Base-by-base conservation (phyloP, 1,284 basidiomycete genomes). In the Laetiporus sulphureus region DNA sequence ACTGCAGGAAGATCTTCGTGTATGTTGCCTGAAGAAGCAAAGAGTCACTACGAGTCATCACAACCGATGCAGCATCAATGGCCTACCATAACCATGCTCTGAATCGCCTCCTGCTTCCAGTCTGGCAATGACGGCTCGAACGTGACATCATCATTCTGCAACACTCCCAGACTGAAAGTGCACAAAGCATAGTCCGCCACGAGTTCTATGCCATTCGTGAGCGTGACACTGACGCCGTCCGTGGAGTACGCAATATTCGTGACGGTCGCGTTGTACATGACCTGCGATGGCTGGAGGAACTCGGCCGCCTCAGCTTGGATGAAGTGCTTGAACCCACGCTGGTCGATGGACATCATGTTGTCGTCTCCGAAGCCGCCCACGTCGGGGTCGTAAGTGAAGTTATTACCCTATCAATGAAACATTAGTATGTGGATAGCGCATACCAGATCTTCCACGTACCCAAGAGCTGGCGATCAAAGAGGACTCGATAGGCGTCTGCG, bases 1-100 rank as follows among this genome's bases (percentile, higher is more conserved):
- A 86, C 48, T 79, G 69, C 27, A 85, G 52, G 58, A 84, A 85
- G 31, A 86, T 80, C 61, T 84, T 85, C 2, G 81, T 83, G 50
- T 81, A 85, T 3, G 72, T 79, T 1, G 68, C 70, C 71, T 73
- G 31, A 45, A 5, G 16, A 16, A 30, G 30, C 16, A 22, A n/a
- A 2, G 18, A 12, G 3, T 30, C 13, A 32, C 12, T 13, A 13
- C 13, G n/a, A 11, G 5, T 11, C 6, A n/a, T 3, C 12, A 32
- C n/a, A 41, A 16, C 15, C n/a, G n/a, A 31, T 15, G 15, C 15
- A 25, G 10, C 27, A 13, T 5, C 13, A 33, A 31, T 5, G n/a
- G 47, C 60, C 21, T 27, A 72, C 79, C 81, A 84, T 83, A 11
- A 67, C 68, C 58, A 83, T 74, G 40, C 73, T 74, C 30, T 78